Base-by-base conservation (phyloP, 2,329 filamentous ascomycete species). In the Fusarium sp. region DNA sequence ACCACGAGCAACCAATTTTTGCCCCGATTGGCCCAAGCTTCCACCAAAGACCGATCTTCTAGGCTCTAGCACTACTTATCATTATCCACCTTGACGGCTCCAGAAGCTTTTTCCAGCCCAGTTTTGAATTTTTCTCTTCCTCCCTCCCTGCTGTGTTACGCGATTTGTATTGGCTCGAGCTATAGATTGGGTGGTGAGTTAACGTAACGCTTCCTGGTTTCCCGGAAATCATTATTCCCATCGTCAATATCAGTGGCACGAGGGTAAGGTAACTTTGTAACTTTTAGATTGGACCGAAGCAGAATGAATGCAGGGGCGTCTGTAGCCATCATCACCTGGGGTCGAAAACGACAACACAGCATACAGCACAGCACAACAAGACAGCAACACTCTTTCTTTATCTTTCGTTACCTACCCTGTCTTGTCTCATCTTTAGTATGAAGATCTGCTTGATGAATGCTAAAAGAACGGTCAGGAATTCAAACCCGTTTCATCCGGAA, bases 11-110 rank as follows among this genome's bases (percentile, higher is more conserved):
- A 67, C 59, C 45, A 66, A 27, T 47, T 64, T 73, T 74, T 74
- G 64, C 49, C 68, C 72, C 73, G 73, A 76, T 76, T 76, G 75
- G 73, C 24, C 66, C 57, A 49, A 66, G 68, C 54, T 63, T 34
- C 29, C 24, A 38, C 46, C 47, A 44, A 20, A 64, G 50, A 61
- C 62, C 53, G 66, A 68, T 75, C 60, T 30, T 52, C 49, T 44
- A 22, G 34, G 34, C 22, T 24, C 34, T 29, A 43, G 24, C 32
- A 43, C 34, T 43, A 45, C 43, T 10, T 44, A 52, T 52, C 32
- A 24, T 29, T 58, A 64, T 58, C 61, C 68, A 71, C 66, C 58
- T 53, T 55, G 50, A 59, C 46, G 64, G 68, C 65, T 70, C 60
- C 50, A 63, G 63, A 64, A 73, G 63, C 56, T 56, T 62, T 65